Conservation (phyloP, 805 yeast species). For the Candida pseudoglaebosa region DNA sequence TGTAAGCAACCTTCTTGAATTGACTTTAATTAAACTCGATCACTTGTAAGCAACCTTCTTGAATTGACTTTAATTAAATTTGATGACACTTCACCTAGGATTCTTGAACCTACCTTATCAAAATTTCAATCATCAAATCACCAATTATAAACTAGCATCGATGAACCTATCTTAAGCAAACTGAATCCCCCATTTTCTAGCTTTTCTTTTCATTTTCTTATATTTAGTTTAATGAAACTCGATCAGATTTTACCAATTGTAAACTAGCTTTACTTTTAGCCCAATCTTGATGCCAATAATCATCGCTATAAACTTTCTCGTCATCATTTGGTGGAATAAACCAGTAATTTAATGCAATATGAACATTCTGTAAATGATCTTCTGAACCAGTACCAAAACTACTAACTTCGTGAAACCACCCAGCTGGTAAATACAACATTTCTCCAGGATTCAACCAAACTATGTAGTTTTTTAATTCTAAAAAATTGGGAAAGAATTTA, state of each 20-base stretch:
- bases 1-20: no score
- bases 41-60: no score
- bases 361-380: slow-evolving; percentile 27
- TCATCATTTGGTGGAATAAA: slow-evolving; percentile 52
- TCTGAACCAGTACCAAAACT: slow-evolving; percentile 44
- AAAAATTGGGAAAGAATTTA: slow-evolving; percentile 47
- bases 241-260: slow-evolving; percentile 8
- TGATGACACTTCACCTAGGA: no score
- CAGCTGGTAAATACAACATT: slow-evolving; percentile 67
- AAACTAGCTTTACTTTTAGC: slow-evolving; percentile 35
- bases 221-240: slow-evolving; percentile 4
- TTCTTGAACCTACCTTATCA: no score
- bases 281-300: slow-evolving; percentile 54
- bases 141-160: no score
- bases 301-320: slow-evolving; percentile 41
- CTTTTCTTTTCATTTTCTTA: no score
- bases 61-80: no score
- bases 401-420: slow-evolving; percentile 82
- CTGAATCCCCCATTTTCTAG: no score
- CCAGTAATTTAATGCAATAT: slow-evolving; percentile 73
- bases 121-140: no score
- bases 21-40: no score
- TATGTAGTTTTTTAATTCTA: slow-evolving; percentile 36
- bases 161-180: no score
- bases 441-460: slow-evolving; percentile 58